phyloP scores from a whole-genome alignment of 2,329 filamentous ascomycete genomes.

The Paraphaeosphaeria minitans region DNA sequence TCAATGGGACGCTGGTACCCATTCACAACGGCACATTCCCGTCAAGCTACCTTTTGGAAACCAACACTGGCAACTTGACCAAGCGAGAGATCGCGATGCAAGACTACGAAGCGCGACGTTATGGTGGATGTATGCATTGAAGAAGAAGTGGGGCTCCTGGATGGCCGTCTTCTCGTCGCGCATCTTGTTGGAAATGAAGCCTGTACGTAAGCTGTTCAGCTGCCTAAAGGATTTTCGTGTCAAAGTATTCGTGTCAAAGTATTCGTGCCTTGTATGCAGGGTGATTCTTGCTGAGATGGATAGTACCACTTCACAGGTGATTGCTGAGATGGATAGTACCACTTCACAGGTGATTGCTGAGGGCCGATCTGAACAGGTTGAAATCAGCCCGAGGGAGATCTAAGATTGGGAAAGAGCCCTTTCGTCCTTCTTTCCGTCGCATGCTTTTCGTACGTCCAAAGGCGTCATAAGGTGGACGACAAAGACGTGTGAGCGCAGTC shows the following conservation, averaged over 20 bases:
- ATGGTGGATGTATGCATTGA: conserved; percentile 9
- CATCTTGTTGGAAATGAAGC: too few species aligned
- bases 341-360: not conserved
- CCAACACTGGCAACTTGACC: conserved; percentile 3
- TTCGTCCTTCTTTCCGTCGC: not conserved
- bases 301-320: too few species aligned
- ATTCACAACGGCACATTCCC: conserved; percentile 1
- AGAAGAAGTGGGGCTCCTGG: not conserved
- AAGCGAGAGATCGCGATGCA: conserved; percentile 2
- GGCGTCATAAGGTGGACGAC: too few species aligned
- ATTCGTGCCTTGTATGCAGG: too few species aligned
- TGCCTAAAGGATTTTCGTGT: too few species aligned
- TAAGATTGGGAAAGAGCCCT: not conserved
- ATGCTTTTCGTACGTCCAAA: not conserved
- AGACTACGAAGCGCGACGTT: not conserved
- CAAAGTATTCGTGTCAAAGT: too few species aligned
- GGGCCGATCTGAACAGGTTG: not conserved
- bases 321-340: too few species aligned
- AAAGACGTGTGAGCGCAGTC: too few species aligned
- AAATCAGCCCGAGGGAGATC: not conserved
- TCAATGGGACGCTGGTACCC: conserved; percentile 7
- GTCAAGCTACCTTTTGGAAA: conserved; percentile 2
- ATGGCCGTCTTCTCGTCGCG: too few species aligned
- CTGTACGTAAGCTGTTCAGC: too few species aligned
- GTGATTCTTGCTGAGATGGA: too few species aligned